phyloP scores from a whole-genome alignment of 371 early-diverging fungal genomes.

The Mucor sp. region DNA sequence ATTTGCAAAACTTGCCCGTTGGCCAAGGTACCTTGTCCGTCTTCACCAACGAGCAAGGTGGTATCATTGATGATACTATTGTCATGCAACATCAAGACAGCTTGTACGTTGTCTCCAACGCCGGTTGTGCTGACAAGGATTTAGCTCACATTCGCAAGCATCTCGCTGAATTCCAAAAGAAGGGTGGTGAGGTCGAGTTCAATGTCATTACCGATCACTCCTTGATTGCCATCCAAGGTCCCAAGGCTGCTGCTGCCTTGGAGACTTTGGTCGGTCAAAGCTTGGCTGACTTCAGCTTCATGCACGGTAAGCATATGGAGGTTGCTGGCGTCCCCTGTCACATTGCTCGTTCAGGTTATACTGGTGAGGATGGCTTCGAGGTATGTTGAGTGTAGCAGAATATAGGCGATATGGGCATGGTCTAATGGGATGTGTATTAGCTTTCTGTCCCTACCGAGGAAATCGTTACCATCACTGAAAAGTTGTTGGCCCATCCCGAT shows the following conservation, averaged over 20 bases:
- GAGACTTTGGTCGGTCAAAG: constrained; percentile 55
- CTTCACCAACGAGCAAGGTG: constrained; percentile 94
- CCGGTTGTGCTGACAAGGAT: constrained; percentile 97
- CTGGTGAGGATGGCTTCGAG: constrained; percentile 99
- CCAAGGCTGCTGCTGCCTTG: constrained; percentile 69
- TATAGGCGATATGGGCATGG: background rate
- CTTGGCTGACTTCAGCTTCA: constrained; percentile 80
- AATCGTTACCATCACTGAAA: constrained; percentile 68
- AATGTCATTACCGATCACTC: constrained; percentile 82
- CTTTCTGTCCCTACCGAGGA: constrained; percentile 82
- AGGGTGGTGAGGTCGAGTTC: constrained; percentile 89
- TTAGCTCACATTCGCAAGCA: constrained; percentile 83
- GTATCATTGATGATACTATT: constrained; percentile 97
- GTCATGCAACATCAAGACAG: constrained; percentile 83
- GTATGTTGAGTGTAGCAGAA: constrained; percentile 35
- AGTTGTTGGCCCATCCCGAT: constrained; percentile 71
- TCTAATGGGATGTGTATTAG: constrained; percentile 29
- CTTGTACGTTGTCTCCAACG: constrained; percentile 96
- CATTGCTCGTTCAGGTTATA: constrained; percentile 96
- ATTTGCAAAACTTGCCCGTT: constrained; percentile 77
- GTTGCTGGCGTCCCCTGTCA: constrained; percentile 83
- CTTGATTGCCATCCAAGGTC: constrained; percentile 93
- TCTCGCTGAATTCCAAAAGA: constrained; percentile 74
- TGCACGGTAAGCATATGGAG: constrained; percentile 78
- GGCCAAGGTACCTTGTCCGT: constrained; percentile 88